A percentile compares a stretch with the other conserved stretches of the same genome.
Conservation (phyloP, 176 grass and related monocot genomes). For the Guadua angustifolia region DNA sequence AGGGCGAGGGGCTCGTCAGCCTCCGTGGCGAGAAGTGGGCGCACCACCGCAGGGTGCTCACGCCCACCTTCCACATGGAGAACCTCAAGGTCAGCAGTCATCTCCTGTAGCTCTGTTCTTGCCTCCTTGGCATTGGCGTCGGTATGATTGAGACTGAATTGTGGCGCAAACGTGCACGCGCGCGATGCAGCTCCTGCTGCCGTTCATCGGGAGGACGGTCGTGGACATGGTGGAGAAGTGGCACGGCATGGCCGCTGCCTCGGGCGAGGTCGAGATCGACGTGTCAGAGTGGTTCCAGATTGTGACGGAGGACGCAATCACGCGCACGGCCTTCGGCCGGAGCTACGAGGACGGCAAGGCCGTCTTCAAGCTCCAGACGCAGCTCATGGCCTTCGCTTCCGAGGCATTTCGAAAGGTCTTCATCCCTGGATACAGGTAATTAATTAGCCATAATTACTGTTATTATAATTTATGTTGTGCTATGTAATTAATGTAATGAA, state of each 20-base stretch:
- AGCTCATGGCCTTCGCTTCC: conserved; percentile 85
- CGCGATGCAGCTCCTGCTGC: conserved; percentile 61
- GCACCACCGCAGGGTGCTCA: conserved; percentile 83
- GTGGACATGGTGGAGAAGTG: conserved; percentile 80
- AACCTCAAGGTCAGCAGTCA: conserved; percentile 72
- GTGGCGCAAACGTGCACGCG: not conserved
- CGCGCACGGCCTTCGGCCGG: conserved; percentile 80
- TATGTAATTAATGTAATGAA: not conserved
- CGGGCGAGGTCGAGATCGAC: conserved; percentile 92
- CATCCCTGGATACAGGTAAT: conserved; percentile 95
- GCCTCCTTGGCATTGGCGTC: not conserved
- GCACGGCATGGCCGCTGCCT: conserved; percentile 50
- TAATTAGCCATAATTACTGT: not conserved
- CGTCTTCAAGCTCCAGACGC: conserved; percentile 85
- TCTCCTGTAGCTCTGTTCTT: not conserved
- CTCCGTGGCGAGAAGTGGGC: conserved; percentile 92
- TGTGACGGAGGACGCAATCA: conserved; percentile 96
- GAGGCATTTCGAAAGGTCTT: conserved; percentile 96
- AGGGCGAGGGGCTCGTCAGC: conserved; percentile 94
- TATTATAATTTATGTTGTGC: not conserved
- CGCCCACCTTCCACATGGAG: conserved; percentile 89
- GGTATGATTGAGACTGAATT: not conserved
- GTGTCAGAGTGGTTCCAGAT: conserved; percentile 96
- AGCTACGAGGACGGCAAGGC: conserved; percentile 94
- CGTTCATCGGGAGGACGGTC: conserved; percentile 79